Base-by-base conservation (phyloP, 2,329 filamentous ascomycete genomes). In the Colletotrichum tofieldiae region DNA sequence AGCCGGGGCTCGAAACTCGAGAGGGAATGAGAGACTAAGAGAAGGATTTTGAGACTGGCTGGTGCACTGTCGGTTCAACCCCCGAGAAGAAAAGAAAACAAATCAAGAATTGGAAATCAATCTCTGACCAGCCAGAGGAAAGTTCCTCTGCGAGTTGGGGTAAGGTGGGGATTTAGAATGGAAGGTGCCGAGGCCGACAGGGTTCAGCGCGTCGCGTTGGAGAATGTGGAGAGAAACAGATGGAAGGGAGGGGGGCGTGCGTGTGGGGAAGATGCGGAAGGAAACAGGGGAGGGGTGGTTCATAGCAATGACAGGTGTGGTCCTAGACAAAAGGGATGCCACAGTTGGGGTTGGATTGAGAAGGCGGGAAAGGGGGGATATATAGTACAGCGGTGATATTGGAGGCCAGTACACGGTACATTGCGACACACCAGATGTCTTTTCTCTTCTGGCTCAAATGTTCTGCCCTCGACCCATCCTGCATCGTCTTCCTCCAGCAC, bases 161-260 rank as follows among this genome's bases (percentile, higher is more conserved):
- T 60, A 71, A 59, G 60, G 69, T 72, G 69, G 69, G 43, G 65
- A 64, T 72, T 71, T 69, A 52, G 59, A 59, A 39, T 68, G 29
- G 23, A 59, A 64, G 43, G 45, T 69, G 59, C 59, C 59, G 59
- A 72, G 65, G 54, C 47, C 18, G 65, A 63, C 65, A 69, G 59
- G 65, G 65, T 52, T 69, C 43, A 55, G 59, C 35, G 39, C 32
- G 29, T 49, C 12, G 52, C 59, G 65, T 69, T 69, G 69, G 69
- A 72, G 69, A 69, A 59, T 72, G 69, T 64, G 69, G 69, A 65
- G 69, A 63, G 16, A 23, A 45, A 52, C 23, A 52, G 47, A 37
- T 52, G 45, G 41, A 62, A 49, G 39, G 61, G 51, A 35, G 65
- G 29, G 39, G 49, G 45, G 69, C 32, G 47, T 65, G 69, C 47